phyloP scores from a whole-genome alignment of 140 eudicot genomes.

The Flaveria floridana region DNA sequence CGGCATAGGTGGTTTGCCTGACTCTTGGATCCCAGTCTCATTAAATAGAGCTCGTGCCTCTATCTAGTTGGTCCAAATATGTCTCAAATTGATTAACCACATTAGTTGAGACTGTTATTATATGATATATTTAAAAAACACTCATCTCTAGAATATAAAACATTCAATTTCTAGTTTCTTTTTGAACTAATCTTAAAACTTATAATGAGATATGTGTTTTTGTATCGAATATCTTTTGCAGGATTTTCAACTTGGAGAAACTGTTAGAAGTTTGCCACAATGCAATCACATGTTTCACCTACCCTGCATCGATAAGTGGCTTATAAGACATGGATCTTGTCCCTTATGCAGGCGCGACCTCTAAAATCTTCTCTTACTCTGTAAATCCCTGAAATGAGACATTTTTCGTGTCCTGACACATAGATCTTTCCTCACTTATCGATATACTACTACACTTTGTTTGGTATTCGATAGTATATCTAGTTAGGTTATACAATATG shows the following conservation, averaged over 20 bases:
- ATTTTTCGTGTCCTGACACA: conserved; percentile 28
- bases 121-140: background rate
- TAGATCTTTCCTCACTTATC: conserved; percentile 26
- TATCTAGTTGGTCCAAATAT: no score
- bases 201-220: background rate
- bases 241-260: conserved; percentile 81
- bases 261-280: conserved; percentile 77
- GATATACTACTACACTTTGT: conserved; percentile 24
- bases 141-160: background rate
- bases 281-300: conserved; percentile 89
- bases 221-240: conserved; percentile 11
- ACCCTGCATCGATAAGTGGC: conserved; percentile 94
- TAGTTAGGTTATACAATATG: conserved; percentile 35
- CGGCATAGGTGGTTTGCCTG: no score
- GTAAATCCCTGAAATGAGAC: conserved; percentile 35
- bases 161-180: background rate
- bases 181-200: background rate
- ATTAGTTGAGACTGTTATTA: background rate
- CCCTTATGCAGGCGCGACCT: conserved; percentile 89
- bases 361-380: conserved; percentile 30
- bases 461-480: conserved; percentile 28
- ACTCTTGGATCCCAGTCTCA: no score
- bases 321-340: conserved; percentile 88
- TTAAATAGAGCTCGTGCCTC: no score
- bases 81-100: background rate